These are phyloP conservation scores for Larix sibirica DNA, from an alignment of 83 land plant species.

Conservation along the genomic window DNA sequence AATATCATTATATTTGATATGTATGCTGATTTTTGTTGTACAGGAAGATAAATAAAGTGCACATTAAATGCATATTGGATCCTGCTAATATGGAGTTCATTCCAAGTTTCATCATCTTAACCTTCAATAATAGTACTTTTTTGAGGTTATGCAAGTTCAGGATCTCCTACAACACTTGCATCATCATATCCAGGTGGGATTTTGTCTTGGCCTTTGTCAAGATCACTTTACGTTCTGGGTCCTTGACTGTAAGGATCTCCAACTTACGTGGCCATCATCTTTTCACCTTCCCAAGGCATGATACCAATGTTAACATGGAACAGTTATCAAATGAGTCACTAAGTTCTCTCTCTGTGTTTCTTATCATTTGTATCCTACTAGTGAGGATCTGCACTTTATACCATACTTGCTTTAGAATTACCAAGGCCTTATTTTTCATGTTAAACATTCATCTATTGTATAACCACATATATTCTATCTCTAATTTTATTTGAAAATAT, in stretches of 20 bases:
- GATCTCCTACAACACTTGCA: constrained; percentile 34
- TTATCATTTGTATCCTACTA: neutral
- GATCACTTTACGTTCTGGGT: constrained; percentile 38
- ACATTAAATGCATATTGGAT: constrained; percentile 85
- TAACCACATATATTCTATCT: neutral
- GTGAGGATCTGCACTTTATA: neutral
- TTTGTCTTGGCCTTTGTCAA: constrained; percentile 48
- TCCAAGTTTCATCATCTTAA: constrained; percentile 92
- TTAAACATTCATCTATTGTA: neutral
- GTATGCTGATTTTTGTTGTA: neutral
- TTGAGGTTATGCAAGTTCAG: constrained; percentile 37
- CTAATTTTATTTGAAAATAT: neutral
- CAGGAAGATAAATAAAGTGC: constrained; percentile 87
- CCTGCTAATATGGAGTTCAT: constrained; percentile 73
- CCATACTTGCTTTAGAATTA: neutral
- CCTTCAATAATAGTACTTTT: constrained; percentile 47
- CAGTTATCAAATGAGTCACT: neutral
- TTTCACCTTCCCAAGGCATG: constrained; percentile 50
- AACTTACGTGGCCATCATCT: constrained; percentile 42
- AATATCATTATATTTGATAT: neutral
- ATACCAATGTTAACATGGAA: constrained; percentile 18
- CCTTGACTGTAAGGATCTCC: constrained; percentile 48
- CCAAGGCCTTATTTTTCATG: neutral
- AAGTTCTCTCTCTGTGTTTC: neutral
- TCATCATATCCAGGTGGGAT: constrained; percentile 39